Conservation (phyloP, 1,284 basidiomycete species). For the Melampsora allii-populina region DNA sequence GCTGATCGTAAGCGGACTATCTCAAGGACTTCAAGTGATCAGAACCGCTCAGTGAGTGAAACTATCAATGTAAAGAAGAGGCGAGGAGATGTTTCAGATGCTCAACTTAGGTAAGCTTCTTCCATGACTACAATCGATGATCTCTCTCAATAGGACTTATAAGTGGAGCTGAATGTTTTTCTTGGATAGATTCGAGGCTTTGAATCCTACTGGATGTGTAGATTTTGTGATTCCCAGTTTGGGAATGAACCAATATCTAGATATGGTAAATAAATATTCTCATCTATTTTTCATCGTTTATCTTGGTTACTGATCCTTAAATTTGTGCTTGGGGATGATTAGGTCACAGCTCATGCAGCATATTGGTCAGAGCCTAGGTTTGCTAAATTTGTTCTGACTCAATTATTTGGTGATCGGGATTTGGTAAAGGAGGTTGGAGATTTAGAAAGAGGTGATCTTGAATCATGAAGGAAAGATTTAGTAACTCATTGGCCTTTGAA, state of each 20-base stretch:
- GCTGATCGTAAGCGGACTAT: neutral
- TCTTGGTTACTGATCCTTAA: neutral
- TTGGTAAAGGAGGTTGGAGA: constrained; percentile 26
- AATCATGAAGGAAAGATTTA: no score
- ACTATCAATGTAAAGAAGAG: neutral
- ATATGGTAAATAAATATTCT: constrained; percentile 31
- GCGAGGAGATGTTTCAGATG: neutral
- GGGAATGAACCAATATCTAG: constrained; percentile 39
- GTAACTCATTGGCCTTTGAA: no score
- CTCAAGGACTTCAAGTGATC: neutral
- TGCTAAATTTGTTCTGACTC: constrained; percentile 36
- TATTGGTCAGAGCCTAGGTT: constrained; percentile 41
- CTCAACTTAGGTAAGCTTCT: constrained; percentile 3
- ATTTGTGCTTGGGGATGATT: neutral
- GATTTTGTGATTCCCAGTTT: constrained; percentile 42
- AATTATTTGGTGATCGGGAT: constrained; percentile 21
- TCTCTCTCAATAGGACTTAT: no score
- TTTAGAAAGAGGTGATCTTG: neutral
- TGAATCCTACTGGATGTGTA: constrained; percentile 39
- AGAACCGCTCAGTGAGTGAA: neutral
- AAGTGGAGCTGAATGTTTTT: no score
- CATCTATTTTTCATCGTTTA: neutral
- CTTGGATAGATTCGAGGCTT: constrained; percentile 20
- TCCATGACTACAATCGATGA: no score
- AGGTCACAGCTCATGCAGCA: constrained; percentile 43